These are phyloP conservation scores for Colletotrichum sp. DNA, from an alignment of 2,329 filamentous ascomycete species.

Conservation along the genomic window DNA sequence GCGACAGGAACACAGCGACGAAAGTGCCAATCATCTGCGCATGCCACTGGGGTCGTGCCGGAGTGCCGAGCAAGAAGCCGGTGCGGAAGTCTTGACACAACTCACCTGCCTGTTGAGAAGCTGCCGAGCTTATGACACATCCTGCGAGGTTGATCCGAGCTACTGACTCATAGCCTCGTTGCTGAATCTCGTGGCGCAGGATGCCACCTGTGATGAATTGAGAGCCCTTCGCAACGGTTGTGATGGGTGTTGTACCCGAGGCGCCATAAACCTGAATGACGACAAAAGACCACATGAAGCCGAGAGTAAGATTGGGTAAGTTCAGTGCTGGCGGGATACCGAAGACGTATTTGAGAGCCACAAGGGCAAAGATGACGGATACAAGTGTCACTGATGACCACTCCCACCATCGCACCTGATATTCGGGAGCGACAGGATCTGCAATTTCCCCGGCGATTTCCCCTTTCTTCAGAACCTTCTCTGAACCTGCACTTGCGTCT, in stretches of 20 bases:
- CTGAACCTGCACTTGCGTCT: not conserved
- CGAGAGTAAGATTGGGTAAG: not conserved
- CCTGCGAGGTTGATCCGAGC: not conserved
- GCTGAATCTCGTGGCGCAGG: fast-evolving
- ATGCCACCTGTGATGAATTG: not conserved
- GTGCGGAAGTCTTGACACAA: not conserved
- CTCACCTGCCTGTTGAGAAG: not conserved
- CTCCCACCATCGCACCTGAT: not conserved
- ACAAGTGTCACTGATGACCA: not conserved
- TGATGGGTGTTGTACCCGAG: not conserved
- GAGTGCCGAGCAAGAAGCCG: not conserved
- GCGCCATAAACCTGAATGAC: not conserved
- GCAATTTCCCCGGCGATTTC: not conserved
- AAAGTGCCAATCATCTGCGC: not conserved
- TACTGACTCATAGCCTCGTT: not conserved
- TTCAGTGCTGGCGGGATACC: not conserved
- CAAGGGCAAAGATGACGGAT: not conserved
- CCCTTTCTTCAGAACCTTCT: not conserved
- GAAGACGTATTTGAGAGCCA: not conserved
- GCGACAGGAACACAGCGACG: not conserved
- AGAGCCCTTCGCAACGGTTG: not conserved
- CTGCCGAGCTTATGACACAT: not conserved
- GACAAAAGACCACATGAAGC: not conserved
- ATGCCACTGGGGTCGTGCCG: not conserved
- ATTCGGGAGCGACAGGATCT: not conserved